phyloP scores from a whole-genome alignment of 495 filamentous ascomycete species.

The Neurospora hispaniola region DNA sequence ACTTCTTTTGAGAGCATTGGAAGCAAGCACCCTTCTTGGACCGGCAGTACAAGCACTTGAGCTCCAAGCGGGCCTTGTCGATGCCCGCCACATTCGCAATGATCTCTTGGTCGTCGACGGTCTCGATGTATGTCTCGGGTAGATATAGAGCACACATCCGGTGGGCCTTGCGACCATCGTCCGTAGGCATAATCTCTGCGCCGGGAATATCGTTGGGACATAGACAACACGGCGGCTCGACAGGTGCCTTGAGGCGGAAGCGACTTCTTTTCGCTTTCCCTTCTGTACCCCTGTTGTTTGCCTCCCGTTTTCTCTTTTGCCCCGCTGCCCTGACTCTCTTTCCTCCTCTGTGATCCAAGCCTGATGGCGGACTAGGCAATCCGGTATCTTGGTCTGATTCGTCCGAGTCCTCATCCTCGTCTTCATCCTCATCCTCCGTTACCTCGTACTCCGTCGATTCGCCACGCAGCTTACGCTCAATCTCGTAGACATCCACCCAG shows the following conservation, averaged over 20 bases:
- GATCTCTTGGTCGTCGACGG: slow-evolving; percentile 53
- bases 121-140: slow-evolving; percentile 83
- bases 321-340: slow-evolving; percentile 45
- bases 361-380: slow-evolving; percentile 64
- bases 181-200: slow-evolving; percentile 75
- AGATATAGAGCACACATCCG: slow-evolving; percentile 82
- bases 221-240: slow-evolving; percentile 79
- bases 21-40: slow-evolving; percentile 91
- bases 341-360: slow-evolving; percentile 33
- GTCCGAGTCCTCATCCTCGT: slow-evolving; percentile 56
- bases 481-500: slow-evolving; percentile 92
- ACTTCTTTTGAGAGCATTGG: slow-evolving; percentile 94
- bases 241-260: slow-evolving; percentile 54
- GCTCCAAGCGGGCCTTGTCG: slow-evolving; percentile 74
- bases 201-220: slow-evolving; percentile 88
- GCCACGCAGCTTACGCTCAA: slow-evolving; percentile 86
- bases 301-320: slow-evolving; percentile 39
- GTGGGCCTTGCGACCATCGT: slow-evolving; percentile 80
- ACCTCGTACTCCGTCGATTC: slow-evolving; percentile 89
- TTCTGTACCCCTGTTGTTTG: slow-evolving; percentile 31
- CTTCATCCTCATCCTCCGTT: slow-evolving; percentile 65
- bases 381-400: slow-evolving; percentile 51
- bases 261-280: slow-evolving; percentile 62
- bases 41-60: slow-evolving; percentile 91
- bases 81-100: slow-evolving; percentile 70